Conservation (phyloP, 2,329 filamentous ascomycete species). For the Raffaelea albimanens region DNA sequence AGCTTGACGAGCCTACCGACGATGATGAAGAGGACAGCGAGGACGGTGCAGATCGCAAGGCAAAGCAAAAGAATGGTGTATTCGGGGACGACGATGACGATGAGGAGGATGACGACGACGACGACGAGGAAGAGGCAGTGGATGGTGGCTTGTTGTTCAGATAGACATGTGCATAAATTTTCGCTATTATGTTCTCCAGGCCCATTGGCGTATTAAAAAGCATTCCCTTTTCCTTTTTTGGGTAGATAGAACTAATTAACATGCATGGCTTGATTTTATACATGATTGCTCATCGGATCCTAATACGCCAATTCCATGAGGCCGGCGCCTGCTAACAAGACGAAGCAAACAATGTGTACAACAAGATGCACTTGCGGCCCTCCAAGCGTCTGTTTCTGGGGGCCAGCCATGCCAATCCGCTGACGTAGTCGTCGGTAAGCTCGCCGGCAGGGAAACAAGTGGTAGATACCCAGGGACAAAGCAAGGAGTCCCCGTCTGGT, state of each 20-base stretch:
- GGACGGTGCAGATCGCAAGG: too few relatives aligned
- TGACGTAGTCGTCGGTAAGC: constrained; percentile 26
- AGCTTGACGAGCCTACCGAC: too few relatives aligned
- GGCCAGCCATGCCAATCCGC: constrained; percentile 9
- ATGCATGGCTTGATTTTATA: too few relatives aligned
- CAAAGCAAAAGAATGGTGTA: constrained; percentile 54
- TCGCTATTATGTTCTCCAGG: too few relatives aligned
- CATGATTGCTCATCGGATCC: too few relatives aligned
- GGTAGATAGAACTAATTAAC: too few relatives aligned
- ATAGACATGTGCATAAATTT: too few relatives aligned
- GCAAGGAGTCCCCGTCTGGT: constrained; percentile 23
- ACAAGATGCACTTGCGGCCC: constrained; percentile 36
- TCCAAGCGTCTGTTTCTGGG: constrained; percentile 25
- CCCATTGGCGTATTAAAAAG: too few relatives aligned
- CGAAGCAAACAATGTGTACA: constrained; percentile 29
- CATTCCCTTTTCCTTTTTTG: too few relatives aligned
- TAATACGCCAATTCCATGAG: constrained; percentile 5
- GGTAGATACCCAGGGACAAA: constrained; percentile 35
- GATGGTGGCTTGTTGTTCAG: too few relatives aligned
- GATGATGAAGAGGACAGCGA: too few relatives aligned
- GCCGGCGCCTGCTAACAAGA: constrained; percentile 22
- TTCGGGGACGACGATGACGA: constrained; percentile 44
- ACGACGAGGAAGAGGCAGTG: constrained; percentile 20
- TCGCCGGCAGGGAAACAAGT: constrained; percentile 36
- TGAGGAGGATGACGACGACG: constrained; percentile 21